These are phyloP conservation scores for Trichoderma atrobrunneum DNA, from an alignment of 2,329 filamentous ascomycete genomes.

Conservation along the genomic window DNA sequence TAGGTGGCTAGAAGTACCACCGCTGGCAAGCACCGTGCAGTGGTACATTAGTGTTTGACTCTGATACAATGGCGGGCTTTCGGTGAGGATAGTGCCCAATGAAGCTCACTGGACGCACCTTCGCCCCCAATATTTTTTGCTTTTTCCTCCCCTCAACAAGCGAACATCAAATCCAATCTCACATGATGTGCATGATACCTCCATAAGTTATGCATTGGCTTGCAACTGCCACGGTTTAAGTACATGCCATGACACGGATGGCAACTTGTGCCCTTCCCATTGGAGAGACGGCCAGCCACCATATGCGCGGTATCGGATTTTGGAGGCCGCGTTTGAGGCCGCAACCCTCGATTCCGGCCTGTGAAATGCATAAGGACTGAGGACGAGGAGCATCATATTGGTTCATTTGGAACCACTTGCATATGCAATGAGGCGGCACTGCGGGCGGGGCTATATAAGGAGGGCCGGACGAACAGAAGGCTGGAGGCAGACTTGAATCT, in stretches of 20 bases:
- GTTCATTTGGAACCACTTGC: background rate
- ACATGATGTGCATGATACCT: background rate
- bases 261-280: background rate
- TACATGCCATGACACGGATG: background rate
- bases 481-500: background rate
- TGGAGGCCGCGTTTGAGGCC: background rate
- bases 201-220: background rate
- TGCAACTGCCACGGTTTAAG: background rate
- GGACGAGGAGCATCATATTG: background rate
- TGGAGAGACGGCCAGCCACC: background rate
- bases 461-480: background rate
- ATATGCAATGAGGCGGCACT: background rate
- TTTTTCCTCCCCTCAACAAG: background rate
- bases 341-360: background rate
- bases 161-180: background rate
- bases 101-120: background rate
- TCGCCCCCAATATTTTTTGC: background rate
- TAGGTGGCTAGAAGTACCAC: background rate
- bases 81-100: background rate
- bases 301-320: background rate
- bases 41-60: background rate
- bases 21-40: background rate
- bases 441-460: background rate
- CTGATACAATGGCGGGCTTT: background rate
- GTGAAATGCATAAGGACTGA: background rate